These are phyloP conservation scores for Pogostemon cablin DNA, from an alignment of 257 asterid species.

Conservation along the genomic window DNA sequence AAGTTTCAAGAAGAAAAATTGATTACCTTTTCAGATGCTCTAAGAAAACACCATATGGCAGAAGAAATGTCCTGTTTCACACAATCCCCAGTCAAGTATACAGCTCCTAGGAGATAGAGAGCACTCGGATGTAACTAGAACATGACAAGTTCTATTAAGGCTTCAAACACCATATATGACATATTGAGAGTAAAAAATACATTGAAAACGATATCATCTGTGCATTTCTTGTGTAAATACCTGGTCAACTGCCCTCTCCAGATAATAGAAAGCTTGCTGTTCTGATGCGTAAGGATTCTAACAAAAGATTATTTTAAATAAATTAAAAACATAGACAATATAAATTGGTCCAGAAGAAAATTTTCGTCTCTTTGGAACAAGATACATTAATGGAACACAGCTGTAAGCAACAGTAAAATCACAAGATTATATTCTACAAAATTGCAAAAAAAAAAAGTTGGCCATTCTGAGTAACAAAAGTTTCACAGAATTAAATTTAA, in stretches of 20 bases:
- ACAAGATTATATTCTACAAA: constrained; percentile 2
- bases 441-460: neutral
- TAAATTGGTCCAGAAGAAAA: constrained; percentile 9
- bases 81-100: constrained; percentile 95
- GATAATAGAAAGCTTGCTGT: constrained; percentile 83
- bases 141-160: constrained; percentile 28
- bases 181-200: constrained; percentile 10
- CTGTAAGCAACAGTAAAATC: neutral
- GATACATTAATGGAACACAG: constrained; percentile 25
- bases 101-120: constrained; percentile 88
- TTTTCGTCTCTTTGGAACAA: constrained; percentile 5
- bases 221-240: constrained; percentile 39
- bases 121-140: constrained; percentile 92
- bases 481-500: neutral
- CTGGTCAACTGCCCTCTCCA: constrained; percentile 93
- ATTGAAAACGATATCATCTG: neutral
- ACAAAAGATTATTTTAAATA: constrained; percentile 16
- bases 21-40: constrained; percentile 89
- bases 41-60: constrained; percentile 96
- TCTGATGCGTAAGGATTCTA: constrained; percentile 85
- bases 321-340: neutral
- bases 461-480: neutral
- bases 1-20: constrained; percentile 28
- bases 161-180: constrained; percentile 23
- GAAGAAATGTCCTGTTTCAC: constrained; percentile 78